Percentiles rank a stretch among this genome's conserved stretches.
Conservation (phyloP, 2,329 filamentous ascomycete species). For the Xylaria digitata region DNA sequence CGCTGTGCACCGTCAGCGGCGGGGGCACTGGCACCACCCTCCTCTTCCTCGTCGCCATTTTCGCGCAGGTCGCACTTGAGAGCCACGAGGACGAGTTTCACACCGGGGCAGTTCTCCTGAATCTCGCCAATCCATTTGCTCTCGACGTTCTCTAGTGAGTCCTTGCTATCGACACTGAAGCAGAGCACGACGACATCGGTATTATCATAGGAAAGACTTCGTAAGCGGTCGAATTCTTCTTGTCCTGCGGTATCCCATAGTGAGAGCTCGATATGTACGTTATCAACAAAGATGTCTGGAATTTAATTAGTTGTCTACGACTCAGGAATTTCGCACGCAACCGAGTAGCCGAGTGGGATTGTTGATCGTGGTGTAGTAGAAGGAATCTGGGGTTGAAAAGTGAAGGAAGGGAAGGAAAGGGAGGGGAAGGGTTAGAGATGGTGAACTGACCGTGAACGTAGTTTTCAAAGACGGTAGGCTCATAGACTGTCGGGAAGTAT, state of each 20-base stretch:
- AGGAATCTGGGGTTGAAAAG: neutral
- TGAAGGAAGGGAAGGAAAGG: no score
- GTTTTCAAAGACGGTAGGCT: constrained; percentile 98
- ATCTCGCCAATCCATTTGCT: constrained; percentile 99
- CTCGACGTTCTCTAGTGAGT: constrained; percentile 97
- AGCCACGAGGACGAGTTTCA: constrained; percentile 93
- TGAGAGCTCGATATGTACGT: constrained; percentile 94
- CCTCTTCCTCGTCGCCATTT: constrained; percentile 76
- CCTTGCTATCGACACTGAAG: constrained; percentile 95
- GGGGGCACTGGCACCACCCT: constrained; percentile 53
- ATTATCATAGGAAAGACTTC: constrained; percentile 95
- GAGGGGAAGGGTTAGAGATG: neutral
- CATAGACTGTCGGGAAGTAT: constrained; percentile 98
- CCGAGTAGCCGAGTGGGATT: neutral
- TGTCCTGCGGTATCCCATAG: constrained; percentile 99
- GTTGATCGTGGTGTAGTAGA: neutral
- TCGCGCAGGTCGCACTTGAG: constrained; percentile 97
- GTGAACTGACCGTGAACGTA: constrained; percentile 86
- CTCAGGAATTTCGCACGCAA: neutral
- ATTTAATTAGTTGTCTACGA: constrained; percentile 13
- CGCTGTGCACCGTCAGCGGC: constrained; percentile 54
- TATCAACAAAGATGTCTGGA: constrained; percentile 96
- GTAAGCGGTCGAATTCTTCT: constrained; percentile 97
- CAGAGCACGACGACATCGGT: constrained; percentile 99
- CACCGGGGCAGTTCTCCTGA: constrained; percentile 94